These are phyloP conservation scores for Saxophila tyrrhenica DNA, from an alignment of 495 filamentous ascomycete species.

Conservation along the genomic window DNA sequence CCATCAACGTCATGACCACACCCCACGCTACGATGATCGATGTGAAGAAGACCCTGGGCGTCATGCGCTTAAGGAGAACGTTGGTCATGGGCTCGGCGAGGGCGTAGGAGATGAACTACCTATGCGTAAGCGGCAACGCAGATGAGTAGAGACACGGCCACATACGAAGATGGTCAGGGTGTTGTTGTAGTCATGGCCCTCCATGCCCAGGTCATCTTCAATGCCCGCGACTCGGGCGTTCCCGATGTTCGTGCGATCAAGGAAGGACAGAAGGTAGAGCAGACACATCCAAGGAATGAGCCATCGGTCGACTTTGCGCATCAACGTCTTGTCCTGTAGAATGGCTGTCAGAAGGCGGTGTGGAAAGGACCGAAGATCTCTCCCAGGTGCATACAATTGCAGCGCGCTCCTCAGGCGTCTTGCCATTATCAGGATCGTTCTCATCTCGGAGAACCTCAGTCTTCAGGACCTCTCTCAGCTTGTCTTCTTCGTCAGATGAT, in stretches of 20 bases:
- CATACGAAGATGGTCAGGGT: slow-evolving; percentile 22
- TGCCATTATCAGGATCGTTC: background rate
- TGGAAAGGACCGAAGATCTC: no score
- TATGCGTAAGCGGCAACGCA: background rate
- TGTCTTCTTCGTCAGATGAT: background rate
- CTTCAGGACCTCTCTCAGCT: background rate
- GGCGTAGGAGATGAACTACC: slow-evolving; percentile 77
- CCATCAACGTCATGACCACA: slow-evolving; percentile 76
- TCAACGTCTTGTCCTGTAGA: background rate
- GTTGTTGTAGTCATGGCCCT: slow-evolving; percentile 23
- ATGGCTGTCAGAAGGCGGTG: background rate
- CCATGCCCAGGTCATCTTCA: slow-evolving; percentile 26
- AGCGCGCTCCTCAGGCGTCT: background rate
- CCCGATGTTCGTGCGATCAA: slow-evolving; percentile 64
- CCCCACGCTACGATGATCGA: slow-evolving; percentile 55
- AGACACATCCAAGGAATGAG: slow-evolving; percentile 47
- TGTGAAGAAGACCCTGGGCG: slow-evolving; percentile 35
- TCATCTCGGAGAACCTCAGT: background rate
- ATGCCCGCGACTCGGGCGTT: slow-evolving; percentile 45
- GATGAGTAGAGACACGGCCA: no score
- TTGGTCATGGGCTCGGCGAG: slow-evolving; percentile 83
- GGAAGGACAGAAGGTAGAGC: slow-evolving; percentile 74
- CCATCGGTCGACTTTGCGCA: slow-evolving; percentile 2
- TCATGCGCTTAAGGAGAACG: slow-evolving; percentile 59
- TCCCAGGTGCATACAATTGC: background rate